These are phyloP conservation scores for Aspergillus neoniger DNA, from an alignment of 2,329 filamentous ascomycete genomes.

Conservation along the genomic window DNA sequence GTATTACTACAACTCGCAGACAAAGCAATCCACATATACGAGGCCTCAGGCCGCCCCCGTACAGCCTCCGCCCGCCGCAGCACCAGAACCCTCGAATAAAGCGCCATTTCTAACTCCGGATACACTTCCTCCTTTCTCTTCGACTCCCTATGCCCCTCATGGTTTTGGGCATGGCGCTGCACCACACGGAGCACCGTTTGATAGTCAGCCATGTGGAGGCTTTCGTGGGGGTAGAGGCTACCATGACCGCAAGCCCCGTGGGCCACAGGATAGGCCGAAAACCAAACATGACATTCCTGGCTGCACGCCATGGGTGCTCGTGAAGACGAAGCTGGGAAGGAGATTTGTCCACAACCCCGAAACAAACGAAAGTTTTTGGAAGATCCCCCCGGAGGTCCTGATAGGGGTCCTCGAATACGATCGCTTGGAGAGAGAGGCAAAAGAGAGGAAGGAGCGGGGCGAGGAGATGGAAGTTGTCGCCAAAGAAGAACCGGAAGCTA, in stretches of 20 bases:
- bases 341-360: constrained; percentile 86
- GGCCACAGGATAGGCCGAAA: constrained; percentile 77
- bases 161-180: constrained; percentile 20
- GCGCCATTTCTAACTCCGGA: constrained; percentile 34
- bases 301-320: constrained; percentile 82
- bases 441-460: constrained; percentile 54
- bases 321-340: constrained; percentile 87
- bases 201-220: constrained; percentile 49
- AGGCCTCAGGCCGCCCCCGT: constrained; percentile 58
- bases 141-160: constrained; percentile 37
- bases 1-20: constrained; percentile 83
- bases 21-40: constrained; percentile 84
- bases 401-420: constrained; percentile 71
- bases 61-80: constrained; percentile 32
- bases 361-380: constrained; percentile 92
- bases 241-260: constrained; percentile 63
- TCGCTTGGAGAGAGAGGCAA: constrained; percentile 69
- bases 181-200: constrained; percentile 21
- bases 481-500: constrained; percentile 20
- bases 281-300: constrained; percentile 77
- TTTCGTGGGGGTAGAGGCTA: constrained; percentile 55
- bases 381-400: constrained; percentile 84
- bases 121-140: constrained; percentile 39
- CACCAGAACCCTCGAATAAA: constrained; percentile 46
- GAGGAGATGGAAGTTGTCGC: constrained; percentile 28